Base-by-base conservation (phyloP, 129 eudicot genomes). In the Calendula officinalis region DNA sequence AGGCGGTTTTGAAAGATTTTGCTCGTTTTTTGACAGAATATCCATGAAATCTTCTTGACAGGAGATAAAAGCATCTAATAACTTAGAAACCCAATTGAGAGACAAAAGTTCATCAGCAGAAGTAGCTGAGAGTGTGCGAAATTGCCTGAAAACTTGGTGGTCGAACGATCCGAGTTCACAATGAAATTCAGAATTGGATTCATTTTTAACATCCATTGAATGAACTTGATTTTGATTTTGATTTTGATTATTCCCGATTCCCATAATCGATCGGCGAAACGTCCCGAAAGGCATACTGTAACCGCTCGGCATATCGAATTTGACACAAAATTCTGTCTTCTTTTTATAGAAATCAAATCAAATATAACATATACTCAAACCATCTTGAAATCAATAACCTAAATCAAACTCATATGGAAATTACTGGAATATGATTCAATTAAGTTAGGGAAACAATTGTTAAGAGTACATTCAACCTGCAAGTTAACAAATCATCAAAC, bases 251-350 rank as follows among this genome's bases (percentile, higher is more conserved):
- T 51, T 66, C 33, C 86, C 70, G 16, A 80, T 48, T 8, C 81
- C 75, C 78, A 83, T 52, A 47, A 85, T 70, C 22, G 96, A 67
- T 11, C 96, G 74, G 5, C 96, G 83, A 74, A 89, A 80, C 52
- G 89, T 71, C 27, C 82, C 86, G 34, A 86, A 83, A 0, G 89
- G 89, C 87, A 75, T 77, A 1, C 67, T 42, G 72, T 81, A 79
- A 48, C 88, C 89, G 68, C 74, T 71, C 48, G 79, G 83, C 96
- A 88, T 84, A 57, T 56, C 63, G 11, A 41, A 11, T 5, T 49
- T 1, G 44, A 15, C 45, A 40, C 43, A 39, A 41, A 22, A 8
- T 46, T 8, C n/a, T 14, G 46, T 27, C 51, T 47, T 5, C 14
- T 45, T 27, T 41, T 34, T 30, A 13, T 50, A 50, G 11, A 36